These are phyloP conservation scores for Ceratocystis cubensis DNA, from an alignment of 2,329 filamentous ascomycete species.

Conservation along the genomic window DNA sequence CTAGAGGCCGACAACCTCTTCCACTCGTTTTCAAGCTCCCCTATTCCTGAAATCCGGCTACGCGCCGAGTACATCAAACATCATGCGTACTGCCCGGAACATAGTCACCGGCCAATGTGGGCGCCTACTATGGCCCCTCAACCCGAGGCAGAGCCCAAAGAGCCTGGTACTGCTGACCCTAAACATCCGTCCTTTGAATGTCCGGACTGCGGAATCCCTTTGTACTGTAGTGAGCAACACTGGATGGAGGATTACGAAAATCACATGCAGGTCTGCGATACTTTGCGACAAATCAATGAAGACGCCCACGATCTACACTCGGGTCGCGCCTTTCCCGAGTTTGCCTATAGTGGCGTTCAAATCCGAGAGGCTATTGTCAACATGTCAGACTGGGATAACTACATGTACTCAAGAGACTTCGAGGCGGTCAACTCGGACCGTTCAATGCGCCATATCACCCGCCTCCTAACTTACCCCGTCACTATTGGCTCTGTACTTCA, in stretches of 20 bases:
- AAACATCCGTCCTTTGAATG: slow-evolving; percentile 88
- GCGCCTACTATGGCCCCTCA: slow-evolving; percentile 52
- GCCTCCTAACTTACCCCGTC: slow-evolving; percentile 83
- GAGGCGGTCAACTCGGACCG: slow-evolving; percentile 83
- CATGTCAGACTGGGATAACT: slow-evolving; percentile 98
- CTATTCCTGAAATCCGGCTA: slow-evolving; percentile 73
- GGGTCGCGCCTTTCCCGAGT: slow-evolving; percentile 85
- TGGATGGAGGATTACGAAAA: slow-evolving; percentile 93
- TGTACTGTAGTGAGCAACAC: slow-evolving; percentile 88
- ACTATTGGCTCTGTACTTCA: slow-evolving; percentile 87
- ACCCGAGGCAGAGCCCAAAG: slow-evolving; percentile 47
- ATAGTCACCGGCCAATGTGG: slow-evolving; percentile 66
- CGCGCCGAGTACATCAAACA: slow-evolving; percentile 85
- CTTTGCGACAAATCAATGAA: slow-evolving; percentile 84
- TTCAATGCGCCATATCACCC: slow-evolving; percentile 82
- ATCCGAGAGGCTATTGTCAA: slow-evolving; percentile 89
- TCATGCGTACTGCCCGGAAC: slow-evolving; percentile 87
- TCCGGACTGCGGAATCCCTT: slow-evolving; percentile 85
- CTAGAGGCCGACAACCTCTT: slow-evolving; percentile 74
- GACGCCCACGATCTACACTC: slow-evolving; percentile 92
- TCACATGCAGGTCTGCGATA: slow-evolving; percentile 86
- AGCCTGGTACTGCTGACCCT: slow-evolving; percentile 42
- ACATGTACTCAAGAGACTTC: slow-evolving; percentile 85
- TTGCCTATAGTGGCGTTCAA: slow-evolving; percentile 77
- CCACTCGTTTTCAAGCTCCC: slow-evolving; percentile 80